A percentile compares a stretch with the other conserved stretches of the same genome.
phyloP scores from a whole-genome alignment of 2,329 filamentous ascomycete genomes.

The Hypoxylon sp. region DNA sequence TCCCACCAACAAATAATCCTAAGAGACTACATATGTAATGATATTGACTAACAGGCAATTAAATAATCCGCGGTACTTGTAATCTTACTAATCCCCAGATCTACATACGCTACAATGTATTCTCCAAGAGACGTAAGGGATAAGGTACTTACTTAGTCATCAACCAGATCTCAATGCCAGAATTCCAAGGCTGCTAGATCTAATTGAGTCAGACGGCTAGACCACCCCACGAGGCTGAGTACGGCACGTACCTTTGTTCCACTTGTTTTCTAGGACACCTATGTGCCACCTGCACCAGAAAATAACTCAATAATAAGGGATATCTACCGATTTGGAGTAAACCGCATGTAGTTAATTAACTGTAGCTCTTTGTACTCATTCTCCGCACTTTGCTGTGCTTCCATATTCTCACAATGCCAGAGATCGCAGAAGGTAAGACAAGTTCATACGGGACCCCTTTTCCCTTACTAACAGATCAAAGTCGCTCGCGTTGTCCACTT shows the following conservation, averaged over 20 bases:
- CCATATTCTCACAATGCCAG: constrained; percentile 43
- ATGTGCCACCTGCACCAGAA: not conserved
- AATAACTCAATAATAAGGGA: not conserved
- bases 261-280: constrained; percentile 2
- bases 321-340: not conserved
- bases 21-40: not conserved
- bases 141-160: not conserved
- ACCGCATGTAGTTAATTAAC: not conserved
- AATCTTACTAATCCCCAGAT: not conserved
- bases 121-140: not conserved
- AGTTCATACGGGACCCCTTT: constrained; percentile 5
- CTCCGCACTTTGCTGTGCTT: constrained; percentile 1
- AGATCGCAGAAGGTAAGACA: constrained; percentile 50
- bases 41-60: not conserved
- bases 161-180: constrained; percentile 26
- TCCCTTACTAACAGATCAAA: constrained; percentile 52
- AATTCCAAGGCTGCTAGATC: constrained; percentile 34
- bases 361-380: constrained; percentile 7
- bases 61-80: not conserved
- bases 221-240: constrained; percentile 17
- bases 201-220: constrained; percentile 34
- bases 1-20: not conserved
- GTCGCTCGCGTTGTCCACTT: constrained; percentile 90
- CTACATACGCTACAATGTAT: no score
- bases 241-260: constrained; percentile 14